Conservation (phyloP, 2,329 filamentous ascomycete species). For the Penicillium paneum region DNA sequence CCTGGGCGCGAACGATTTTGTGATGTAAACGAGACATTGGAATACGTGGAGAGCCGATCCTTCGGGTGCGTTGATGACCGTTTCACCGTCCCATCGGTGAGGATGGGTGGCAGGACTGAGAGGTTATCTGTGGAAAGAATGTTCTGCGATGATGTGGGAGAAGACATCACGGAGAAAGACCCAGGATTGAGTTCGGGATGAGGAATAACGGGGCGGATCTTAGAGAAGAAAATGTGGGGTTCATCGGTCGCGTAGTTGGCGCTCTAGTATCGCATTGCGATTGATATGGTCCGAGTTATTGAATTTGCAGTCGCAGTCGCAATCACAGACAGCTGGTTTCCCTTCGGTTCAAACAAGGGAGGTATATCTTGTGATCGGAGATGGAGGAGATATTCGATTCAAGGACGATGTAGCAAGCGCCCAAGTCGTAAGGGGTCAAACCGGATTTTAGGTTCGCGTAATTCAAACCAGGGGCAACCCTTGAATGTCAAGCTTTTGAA, state of each 20-base stretch:
- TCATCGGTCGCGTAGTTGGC: conserved; percentile 26
- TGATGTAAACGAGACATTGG: conserved; percentile 60
- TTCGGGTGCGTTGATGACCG: conserved; percentile 75
- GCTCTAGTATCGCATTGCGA: conserved; percentile 38
- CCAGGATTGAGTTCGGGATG: conserved; percentile 15
- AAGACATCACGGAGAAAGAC: conserved; percentile 29
- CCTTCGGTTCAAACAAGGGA: not conserved
- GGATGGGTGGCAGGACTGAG: conserved; percentile 46
- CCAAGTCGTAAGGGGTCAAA: conserved; percentile 3
- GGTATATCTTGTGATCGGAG: conserved; percentile 4
- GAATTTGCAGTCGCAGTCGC: not conserved
- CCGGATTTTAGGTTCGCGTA: not conserved
- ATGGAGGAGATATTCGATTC: not conserved
- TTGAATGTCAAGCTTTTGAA: not conserved
- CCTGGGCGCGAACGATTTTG: conserved; percentile 68
- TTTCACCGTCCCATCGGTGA: conserved; percentile 53
- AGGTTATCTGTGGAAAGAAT: conserved; percentile 27
- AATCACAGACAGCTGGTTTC: not conserved
- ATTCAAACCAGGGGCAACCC: not conserved
- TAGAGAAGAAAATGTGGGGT: conserved; percentile 17
- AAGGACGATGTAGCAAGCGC: conserved; percentile 5
- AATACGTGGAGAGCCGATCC: conserved; percentile 81
- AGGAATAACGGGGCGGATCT: conserved; percentile 21
- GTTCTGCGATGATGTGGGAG: conserved; percentile 31
- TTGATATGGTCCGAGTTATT: conserved; percentile 11